phyloP scores from a whole-genome alignment of 805 yeast genomes.

The Suhomyces emberorum region DNA sequence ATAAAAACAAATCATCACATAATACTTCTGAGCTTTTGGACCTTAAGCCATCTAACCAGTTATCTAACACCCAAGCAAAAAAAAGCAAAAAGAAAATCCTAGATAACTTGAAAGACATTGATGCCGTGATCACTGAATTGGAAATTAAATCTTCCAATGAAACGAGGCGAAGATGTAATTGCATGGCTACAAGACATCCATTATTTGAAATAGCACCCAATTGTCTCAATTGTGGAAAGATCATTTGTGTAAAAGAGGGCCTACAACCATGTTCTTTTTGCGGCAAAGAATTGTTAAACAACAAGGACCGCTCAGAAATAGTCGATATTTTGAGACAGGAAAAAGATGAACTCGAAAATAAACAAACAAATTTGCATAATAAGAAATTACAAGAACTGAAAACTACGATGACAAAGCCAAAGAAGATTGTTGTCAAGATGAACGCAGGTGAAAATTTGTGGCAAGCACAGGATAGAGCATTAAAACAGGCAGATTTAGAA shows the following conservation, averaged over 20 bases:
- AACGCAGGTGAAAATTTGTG: constrained; percentile 61
- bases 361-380: constrained; percentile 19
- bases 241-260: constrained; percentile 88
- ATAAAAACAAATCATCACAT: constrained; percentile 19
- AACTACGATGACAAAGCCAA: constrained; percentile 2
- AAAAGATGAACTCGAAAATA: constrained; percentile 30
- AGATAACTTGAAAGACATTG: constrained; percentile 59
- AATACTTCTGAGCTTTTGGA: constrained; percentile 50
- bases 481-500: constrained; percentile 54
- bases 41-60: constrained; percentile 28
- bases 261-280: constrained; percentile 87
- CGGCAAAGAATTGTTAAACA: constrained; percentile 60
- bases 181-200: constrained; percentile 88
- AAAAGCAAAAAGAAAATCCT: constrained; percentile 44
- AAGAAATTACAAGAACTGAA: constrained; percentile 15
- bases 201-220: constrained; percentile 88
- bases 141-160: constrained; percentile 30
- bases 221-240: constrained; percentile 90
- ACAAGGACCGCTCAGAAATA: constrained; percentile 60
- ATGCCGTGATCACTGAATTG: constrained; percentile 54
- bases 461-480: constrained; percentile 63
- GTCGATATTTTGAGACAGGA: constrained; percentile 52
- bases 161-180: constrained; percentile 52
- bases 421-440: constrained; percentile 51
- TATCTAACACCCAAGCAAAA: constrained; percentile 24